Percentiles rank a stretch among this genome's conserved stretches.
Evolutionary conservation across 805 yeast genomes (phyloP).

Genomic region (Candida schatavii): DNA sequence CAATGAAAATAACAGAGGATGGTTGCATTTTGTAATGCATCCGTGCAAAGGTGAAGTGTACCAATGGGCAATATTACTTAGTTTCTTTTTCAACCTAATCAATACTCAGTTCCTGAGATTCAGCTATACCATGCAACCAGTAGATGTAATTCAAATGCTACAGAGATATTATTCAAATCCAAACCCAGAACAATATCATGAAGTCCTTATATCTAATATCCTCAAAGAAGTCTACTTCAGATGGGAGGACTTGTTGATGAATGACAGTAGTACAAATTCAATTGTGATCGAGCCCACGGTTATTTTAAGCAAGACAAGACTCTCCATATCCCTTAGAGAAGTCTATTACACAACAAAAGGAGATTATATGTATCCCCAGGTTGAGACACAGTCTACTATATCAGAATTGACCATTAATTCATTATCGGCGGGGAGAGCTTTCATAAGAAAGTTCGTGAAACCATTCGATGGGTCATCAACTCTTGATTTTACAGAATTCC

Average conservation of each 20-base stretch:
- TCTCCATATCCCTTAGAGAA: conserved; percentile 1
- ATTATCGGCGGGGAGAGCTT: not conserved
- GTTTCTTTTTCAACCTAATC: not conserved
- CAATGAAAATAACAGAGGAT: too few species aligned
- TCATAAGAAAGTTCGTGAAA: not conserved
- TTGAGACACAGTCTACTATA: not conserved
- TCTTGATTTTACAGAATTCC: not conserved
- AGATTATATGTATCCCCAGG: not conserved
- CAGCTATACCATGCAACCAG: not conserved
- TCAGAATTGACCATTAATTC: not conserved
- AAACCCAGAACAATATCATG: conserved; percentile 3
- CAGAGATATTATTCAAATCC: not conserved
- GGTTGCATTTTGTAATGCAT: too few species aligned
- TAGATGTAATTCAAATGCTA: not conserved
- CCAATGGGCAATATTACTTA: too few species aligned
- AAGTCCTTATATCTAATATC: conserved; percentile 5
- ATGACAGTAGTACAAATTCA: conserved; percentile 12
- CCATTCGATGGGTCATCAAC: not conserved
- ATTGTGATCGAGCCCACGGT: conserved; percentile 17
- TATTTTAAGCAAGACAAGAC: not conserved
- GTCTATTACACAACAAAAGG: not conserved
- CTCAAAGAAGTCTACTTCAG: conserved; percentile 18
- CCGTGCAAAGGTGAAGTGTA: too few species aligned
- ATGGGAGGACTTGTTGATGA: conserved; percentile 16
- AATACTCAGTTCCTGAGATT: not conserved